phyloP scores from a whole-genome alignment of 495 filamentous ascomycete genomes.

The Glutinoglossum americanum region DNA sequence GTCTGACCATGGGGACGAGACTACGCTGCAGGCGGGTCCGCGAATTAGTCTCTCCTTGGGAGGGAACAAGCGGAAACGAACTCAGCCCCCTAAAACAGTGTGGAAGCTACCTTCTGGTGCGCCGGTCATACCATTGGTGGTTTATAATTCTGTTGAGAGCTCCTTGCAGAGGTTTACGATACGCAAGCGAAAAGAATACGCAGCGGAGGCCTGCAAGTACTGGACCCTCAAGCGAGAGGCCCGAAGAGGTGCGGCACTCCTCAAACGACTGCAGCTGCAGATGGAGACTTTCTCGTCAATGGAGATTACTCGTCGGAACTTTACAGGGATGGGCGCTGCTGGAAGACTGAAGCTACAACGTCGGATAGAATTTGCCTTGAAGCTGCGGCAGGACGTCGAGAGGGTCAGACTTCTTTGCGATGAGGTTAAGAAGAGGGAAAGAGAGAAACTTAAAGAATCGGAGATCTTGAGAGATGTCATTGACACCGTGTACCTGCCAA shows the following conservation, averaged over 20 bases:
- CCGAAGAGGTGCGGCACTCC: conserved; percentile 66
- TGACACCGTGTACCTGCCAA: conserved; percentile 77
- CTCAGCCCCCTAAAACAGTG: conserved; percentile 39
- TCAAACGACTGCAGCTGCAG: conserved; percentile 83
- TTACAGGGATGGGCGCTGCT: conserved; percentile 69
- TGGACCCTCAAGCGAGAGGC: conserved; percentile 96
- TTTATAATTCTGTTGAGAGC: conserved; percentile 59
- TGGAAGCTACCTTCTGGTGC: conserved; percentile 94
- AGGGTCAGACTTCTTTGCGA: conserved; percentile 45
- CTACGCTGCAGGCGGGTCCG: conserved; percentile 14
- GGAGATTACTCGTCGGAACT: conserved; percentile 87
- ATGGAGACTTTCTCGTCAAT: conserved; percentile 89
- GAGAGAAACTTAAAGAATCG: conserved; percentile 49
- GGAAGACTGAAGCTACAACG: conserved; percentile 57
- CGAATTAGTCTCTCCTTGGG: conserved; percentile 39
- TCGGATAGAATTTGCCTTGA: conserved; percentile 71
- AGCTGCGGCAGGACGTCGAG: conserved; percentile 52
- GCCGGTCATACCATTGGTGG: conserved; percentile 72
- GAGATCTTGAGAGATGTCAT: conserved; percentile 54
- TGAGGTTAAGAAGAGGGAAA: conserved; percentile 48
- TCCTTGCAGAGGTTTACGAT: conserved; percentile 63
- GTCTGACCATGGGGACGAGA: conserved; percentile 21
- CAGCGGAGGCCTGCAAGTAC: conserved; percentile 81
- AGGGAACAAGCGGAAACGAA: conserved; percentile 55
- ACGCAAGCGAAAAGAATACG: conserved; percentile 72